Evolutionary conservation across 2,329 filamentous ascomycete species (phyloP).

Genomic region (Fusarium secorum): DNA sequence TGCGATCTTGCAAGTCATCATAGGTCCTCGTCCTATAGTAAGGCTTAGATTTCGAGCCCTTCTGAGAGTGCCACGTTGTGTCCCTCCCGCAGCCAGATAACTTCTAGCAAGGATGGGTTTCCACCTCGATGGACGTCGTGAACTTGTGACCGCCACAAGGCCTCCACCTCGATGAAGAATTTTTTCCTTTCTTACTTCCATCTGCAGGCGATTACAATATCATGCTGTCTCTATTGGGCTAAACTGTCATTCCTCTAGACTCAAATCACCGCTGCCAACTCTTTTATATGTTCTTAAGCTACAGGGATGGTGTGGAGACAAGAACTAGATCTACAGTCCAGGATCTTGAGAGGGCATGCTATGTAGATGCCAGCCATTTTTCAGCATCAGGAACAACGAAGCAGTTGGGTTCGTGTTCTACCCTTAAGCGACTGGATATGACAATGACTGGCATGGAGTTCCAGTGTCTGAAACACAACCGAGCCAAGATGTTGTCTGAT

Average conservation of each 20-base stretch:
- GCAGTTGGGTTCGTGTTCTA: neutral
- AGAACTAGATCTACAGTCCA: slow-evolving; percentile 42
- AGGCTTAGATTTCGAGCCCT: slow-evolving; percentile 29
- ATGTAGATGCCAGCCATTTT: slow-evolving; percentile 2
- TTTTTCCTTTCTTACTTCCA: slow-evolving; percentile 22
- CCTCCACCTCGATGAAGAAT: slow-evolving; percentile 42
- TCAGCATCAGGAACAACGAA: slow-evolving; percentile 4
- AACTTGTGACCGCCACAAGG: slow-evolving; percentile 35
- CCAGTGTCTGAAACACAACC: slow-evolving; percentile 6
- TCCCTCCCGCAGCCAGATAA: slow-evolving; percentile 29
- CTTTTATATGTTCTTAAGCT: slow-evolving; percentile 14
- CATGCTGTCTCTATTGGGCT: slow-evolving; percentile 17
- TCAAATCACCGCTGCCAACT: slow-evolving; percentile 22
- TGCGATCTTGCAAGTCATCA: slow-evolving; percentile 14
- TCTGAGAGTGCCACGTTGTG: slow-evolving; percentile 41
- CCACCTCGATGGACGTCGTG: slow-evolving; percentile 38
- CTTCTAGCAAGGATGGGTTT: slow-evolving; percentile 32
- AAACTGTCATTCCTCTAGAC: slow-evolving; percentile 15
- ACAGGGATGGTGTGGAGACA: slow-evolving; percentile 34
- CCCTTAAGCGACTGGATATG: slow-evolving; percentile 1
- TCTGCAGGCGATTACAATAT: slow-evolving; percentile 14
- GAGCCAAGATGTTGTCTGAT: slow-evolving; percentile 10
- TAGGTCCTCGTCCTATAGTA: slow-evolving; percentile 27
- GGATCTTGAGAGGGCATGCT: slow-evolving; percentile 31
- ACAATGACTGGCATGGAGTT: neutral